Base-by-base conservation (phyloP, 1,284 basidiomycete species). In the Papiliotrema laurentii region DNA sequence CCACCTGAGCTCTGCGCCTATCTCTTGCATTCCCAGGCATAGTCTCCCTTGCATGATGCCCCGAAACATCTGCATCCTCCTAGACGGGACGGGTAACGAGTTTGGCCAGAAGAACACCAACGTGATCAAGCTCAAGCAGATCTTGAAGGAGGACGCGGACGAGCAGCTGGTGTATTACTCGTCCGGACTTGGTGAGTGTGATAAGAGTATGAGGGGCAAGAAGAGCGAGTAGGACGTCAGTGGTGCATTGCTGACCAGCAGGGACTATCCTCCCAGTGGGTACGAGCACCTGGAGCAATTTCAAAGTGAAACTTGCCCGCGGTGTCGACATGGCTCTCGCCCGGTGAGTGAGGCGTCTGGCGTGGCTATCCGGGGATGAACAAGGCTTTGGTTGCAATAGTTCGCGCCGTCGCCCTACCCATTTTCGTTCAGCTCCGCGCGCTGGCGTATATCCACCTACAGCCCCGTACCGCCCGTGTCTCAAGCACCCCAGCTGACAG, bases 151-250 rank as follows among this genome's bases (percentile, higher is more conserved):
- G 14, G 58, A 56, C 26, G 45, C 47, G 36, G 36, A 40, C 9
- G 61, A 65, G 49, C 34, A 61, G 14, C 35, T 58, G 24, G 63
- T 58, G 50, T 65, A 63, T 43, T n/a, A n/a, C n/a, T 53, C 55
- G 36, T 48, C 47, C 1, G 63, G 61, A 13, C 30, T 58, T 19
- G 56, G 53, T 38, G 39, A n/a, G 45, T 47, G n/a, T n/a, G n/a
- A n/a, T n/a, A n/a, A n/a, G n/a, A n/a, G n/a, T n/a, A n/a, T n/a
- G n/a, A n/a, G n/a, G n/a, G n/a, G n/a, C n/a, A n/a, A n/a, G n/a
- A n/a, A n/a, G n/a, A n/a, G n/a, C n/a, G n/a, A n/a, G n/a, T n/a
- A n/a, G n/a, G n/a, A n/a, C n/a, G n/a, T n/a, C n/a, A n/a, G n/a
- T n/a, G n/a, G n/a, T n/a, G n/a, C n/a, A n/a, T n/a, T n/a, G n/a